phyloP scores from a whole-genome alignment of 192 early-diverging fungal species.

The Pilaira anomala region DNA sequence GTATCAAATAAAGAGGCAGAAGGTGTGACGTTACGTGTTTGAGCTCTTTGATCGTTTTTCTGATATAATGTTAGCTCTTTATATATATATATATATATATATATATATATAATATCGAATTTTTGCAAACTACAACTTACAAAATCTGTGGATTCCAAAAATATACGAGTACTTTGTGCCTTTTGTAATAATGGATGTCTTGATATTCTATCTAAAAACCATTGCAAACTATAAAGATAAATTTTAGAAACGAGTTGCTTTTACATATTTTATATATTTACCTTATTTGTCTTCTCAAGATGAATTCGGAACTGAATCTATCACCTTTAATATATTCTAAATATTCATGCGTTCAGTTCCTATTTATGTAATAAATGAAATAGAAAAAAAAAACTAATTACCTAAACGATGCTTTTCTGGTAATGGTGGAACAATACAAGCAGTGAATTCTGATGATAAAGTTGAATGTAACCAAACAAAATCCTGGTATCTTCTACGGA shows the following conservation, averaged over 20 bases:
- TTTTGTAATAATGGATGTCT: conserved; percentile 77
- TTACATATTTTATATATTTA: background rate
- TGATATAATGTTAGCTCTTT: conserved; percentile 19
- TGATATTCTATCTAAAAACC: conserved; percentile 78
- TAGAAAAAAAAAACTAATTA: conserved; percentile 24
- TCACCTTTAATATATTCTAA: conserved; percentile 93
- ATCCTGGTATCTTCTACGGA: conserved; percentile 91
- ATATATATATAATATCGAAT: background rate
- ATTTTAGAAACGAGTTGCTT: background rate
- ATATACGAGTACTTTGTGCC: conserved; percentile 68
- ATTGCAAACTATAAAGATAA: conserved; percentile 60
- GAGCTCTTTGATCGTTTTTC: conserved; percentile 42
- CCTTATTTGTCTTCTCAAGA: conserved; percentile 69
- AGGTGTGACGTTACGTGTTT: conserved; percentile 40
- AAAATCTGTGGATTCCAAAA: conserved; percentile 84
- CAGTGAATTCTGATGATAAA: conserved; percentile 70
- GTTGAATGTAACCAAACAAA: conserved; percentile 86
- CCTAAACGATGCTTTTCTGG: conserved; percentile 90
- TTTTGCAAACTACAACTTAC: too few species aligned
- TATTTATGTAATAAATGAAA: background rate
- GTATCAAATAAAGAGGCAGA: conserved; percentile 70
- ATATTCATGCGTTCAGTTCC: background rate
- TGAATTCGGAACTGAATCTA: conserved; percentile 90
- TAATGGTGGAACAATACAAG: conserved; percentile 82
- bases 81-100: background rate